Evolutionary conservation across 169 alveolate species (phyloP), one percentile per base, ranked within the genome.

Genomic region (Plasmodium reichenowi): DNA sequence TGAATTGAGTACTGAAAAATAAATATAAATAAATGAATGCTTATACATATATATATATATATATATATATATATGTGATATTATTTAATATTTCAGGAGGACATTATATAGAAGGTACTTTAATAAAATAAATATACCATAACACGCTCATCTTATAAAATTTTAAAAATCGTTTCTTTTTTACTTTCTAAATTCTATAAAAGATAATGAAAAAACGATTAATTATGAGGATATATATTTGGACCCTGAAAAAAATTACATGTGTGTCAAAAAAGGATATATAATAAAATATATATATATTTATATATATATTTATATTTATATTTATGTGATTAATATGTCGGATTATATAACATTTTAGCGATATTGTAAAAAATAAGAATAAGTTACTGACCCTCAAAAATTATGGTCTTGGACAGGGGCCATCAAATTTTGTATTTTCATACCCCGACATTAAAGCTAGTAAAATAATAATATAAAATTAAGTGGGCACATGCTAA

Each of bases 381-480:
- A 80, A 80, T 54, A 80, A 80, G 15, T 29, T 67, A 22, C 12
- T 80, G 59, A 80, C 90, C 54, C 72, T 80, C 10, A 80, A 80
- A 71, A 80, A 80, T 54, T 80, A 80, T 62, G 90, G 90, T 8
- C 68, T 80, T 3, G 70, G 90, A 1, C 83, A 67, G 32, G 13
- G 62, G 20, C 72, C 58, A 1, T 80, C 90, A 13, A 54, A 67
- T 67, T 68, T 52, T 26, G 67, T 80, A 17, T 80, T 80, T 80
- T 80, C 90, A 13, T 80, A 80, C 50, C 90, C 90, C 26, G 73
- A 80, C 2, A 54, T 80, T 38, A 64, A 67, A 54, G 90, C 90
- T n/a, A 66, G 90, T 80, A 80, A 67, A 24, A 20, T 50, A 43
- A 12, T 74, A 3, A 17, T 22, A 38, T 17, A 22, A 7, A 45